Evolutionary conservation across 768 basidiomycete genomes (phyloP).

Genomic region (Lactifluus piperatus): DNA sequence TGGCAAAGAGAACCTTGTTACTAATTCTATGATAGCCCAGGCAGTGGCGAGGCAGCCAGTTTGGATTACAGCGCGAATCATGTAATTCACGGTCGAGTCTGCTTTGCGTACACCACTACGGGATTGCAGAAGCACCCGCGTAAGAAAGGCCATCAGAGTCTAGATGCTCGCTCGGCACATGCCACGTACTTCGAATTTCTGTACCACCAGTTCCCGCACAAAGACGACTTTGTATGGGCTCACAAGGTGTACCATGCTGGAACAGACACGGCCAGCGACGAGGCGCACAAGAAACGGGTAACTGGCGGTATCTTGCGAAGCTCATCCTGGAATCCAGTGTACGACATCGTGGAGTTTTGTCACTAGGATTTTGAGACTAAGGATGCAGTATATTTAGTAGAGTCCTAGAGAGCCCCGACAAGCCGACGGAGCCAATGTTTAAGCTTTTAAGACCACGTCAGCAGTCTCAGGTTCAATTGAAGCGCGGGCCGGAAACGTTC

Average conservation of each 20-base stretch:
- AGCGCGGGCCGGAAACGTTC: too few relatives aligned
- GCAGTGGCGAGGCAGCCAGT: neutral
- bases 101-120: neutral
- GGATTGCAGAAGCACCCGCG: neutral
- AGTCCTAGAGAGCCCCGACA: neutral
- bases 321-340: constrained; percentile 34
- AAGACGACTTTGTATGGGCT: constrained; percentile 49
- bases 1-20: neutral
- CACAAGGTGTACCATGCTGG: constrained; percentile 47
- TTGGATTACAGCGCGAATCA: neutral
- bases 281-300: constrained; percentile 58
- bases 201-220: constrained; percentile 34
- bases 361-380: neutral
- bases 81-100: neutral
- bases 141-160: neutral
- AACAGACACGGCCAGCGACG: constrained; percentile 51
- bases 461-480: too few relatives aligned
- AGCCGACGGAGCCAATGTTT: too few relatives aligned
- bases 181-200: constrained; percentile 44
- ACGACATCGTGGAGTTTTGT: constrained; percentile 16
- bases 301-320: constrained; percentile 78
- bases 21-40: neutral
- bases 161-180: neutral
- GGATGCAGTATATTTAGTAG: neutral
- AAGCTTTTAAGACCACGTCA: too few relatives aligned